Percentiles rank a stretch among this genome's conserved stretches.
phyloP scores from a whole-genome alignment of 2,329 filamentous ascomycete species.

The Talaromyces sp. region DNA sequence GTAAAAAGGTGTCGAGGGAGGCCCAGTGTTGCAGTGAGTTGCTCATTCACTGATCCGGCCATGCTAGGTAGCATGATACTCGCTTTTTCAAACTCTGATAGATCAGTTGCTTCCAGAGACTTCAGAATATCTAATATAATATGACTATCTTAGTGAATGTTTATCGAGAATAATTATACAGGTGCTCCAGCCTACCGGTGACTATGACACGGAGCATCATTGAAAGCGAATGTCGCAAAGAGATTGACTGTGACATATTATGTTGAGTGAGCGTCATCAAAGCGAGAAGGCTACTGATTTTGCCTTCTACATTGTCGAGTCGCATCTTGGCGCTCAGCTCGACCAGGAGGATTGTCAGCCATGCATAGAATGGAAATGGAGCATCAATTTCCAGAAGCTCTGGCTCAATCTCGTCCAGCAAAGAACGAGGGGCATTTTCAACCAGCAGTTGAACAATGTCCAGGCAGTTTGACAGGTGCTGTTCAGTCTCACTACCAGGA shows the following conservation, averaged over 20 bases:
- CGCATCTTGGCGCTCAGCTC: constrained; percentile 39
- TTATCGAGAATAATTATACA: not conserved
- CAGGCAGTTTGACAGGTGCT: constrained; percentile 58
- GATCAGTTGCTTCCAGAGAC: constrained; percentile 32
- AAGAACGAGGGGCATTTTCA: constrained; percentile 62
- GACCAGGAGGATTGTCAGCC: constrained; percentile 50
- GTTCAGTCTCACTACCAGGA: constrained; percentile 39
- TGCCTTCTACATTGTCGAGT: constrained; percentile 35
- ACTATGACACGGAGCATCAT: constrained; percentile 29
- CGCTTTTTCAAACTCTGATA: constrained; percentile 5
- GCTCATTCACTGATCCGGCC: constrained; percentile 20
- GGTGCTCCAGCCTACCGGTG: constrained; percentile 28
- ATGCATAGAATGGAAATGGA: constrained; percentile 47
- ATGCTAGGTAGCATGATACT: constrained; percentile 21
- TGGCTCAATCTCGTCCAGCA: constrained; percentile 61
- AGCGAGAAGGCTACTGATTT: constrained; percentile 30
- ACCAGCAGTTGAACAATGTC: constrained; percentile 71
- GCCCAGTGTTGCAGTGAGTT: constrained; percentile 23
- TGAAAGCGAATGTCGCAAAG: constrained; percentile 23
- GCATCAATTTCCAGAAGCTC: constrained; percentile 45
- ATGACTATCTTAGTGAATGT: constrained; percentile 12
- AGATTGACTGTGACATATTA: constrained; percentile 24
- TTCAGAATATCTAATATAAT: constrained; percentile 37
- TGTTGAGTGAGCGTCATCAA: constrained; percentile 27
- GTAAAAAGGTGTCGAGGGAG: constrained; percentile 24